These are phyloP conservation scores for Penicillium expansum DNA, from an alignment of 2,329 filamentous ascomycete genomes.

Conservation along the genomic window DNA sequence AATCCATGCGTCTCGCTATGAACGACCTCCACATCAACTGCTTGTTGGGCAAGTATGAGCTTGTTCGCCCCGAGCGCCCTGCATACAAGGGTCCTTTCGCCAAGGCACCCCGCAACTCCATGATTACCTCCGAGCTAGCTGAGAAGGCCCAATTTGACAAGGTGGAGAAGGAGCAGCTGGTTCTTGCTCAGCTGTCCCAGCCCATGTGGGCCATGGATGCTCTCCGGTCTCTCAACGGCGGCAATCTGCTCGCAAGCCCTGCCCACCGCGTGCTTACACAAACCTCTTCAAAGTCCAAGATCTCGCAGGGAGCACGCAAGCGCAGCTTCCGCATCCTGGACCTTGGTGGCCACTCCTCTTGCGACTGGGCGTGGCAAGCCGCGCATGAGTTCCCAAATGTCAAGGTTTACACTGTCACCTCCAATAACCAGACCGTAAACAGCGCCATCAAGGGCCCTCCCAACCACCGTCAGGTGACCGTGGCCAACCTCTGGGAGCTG, in stretches of 20 bases:
- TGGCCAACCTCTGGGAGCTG: constrained; percentile 72
- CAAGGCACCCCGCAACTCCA: constrained; percentile 69
- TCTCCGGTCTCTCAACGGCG: constrained; percentile 58
- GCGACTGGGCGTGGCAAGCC: constrained; percentile 95
- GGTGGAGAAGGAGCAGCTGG: constrained; percentile 74
- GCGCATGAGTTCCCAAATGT: constrained; percentile 80
- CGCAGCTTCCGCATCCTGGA: constrained; percentile 71
- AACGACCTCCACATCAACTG: constrained; percentile 72
- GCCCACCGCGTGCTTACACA: constrained; percentile 38
- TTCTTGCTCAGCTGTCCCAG: constrained; percentile 65
- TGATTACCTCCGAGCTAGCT: constrained; percentile 59
- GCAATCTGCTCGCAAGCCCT: constrained; percentile 57
- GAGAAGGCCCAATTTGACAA: constrained; percentile 40
- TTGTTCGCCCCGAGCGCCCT: constrained; percentile 68
- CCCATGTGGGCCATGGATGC: constrained; percentile 64
- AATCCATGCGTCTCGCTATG: constrained; percentile 75
- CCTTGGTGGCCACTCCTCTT: constrained; percentile 77
- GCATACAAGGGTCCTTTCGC: constrained; percentile 68
- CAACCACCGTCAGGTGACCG: constrained; percentile 82
- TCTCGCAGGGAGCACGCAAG: constrained; percentile 20
- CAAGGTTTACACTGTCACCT: constrained; percentile 84
- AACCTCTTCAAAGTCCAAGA: constrained; percentile 20
- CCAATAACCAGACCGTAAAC: constrained; percentile 69
- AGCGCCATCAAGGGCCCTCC: constrained; percentile 75
- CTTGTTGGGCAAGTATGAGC: constrained; percentile 79